These are phyloP conservation scores for Cyberlindnera galapagoensis DNA, from an alignment of 805 yeast species.

Conservation along the genomic window DNA sequence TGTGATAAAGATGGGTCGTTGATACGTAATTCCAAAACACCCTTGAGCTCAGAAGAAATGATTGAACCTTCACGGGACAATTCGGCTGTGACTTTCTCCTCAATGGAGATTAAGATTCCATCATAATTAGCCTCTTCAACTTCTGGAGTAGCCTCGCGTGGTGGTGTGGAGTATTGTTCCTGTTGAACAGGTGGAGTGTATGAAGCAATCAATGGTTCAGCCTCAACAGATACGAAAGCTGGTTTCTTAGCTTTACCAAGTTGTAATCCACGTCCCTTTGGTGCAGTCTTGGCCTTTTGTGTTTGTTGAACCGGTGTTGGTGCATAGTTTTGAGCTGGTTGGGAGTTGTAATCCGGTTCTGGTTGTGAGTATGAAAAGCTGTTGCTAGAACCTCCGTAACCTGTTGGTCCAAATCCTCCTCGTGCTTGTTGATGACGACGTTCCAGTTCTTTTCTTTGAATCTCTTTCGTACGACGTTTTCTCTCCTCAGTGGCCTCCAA, in stretches of 20 bases:
- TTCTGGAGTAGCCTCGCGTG: conserved; percentile 1
- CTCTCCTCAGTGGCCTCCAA: conserved; percentile 95
- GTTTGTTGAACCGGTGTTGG: conserved; percentile 22
- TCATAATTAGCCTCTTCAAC: conserved; percentile 40
- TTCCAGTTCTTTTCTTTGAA: conserved; percentile 72
- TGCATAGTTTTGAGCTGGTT: conserved; percentile 13
- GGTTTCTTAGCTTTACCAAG: conserved; percentile 47
- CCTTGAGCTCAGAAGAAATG: conserved; percentile 70
- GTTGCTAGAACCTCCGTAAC: conserved; percentile 8
- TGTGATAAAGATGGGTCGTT: conserved; percentile 67
- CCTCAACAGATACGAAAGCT: conserved; percentile 11
- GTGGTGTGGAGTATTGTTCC: conserved; percentile 12
- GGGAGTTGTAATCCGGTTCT: conserved; percentile 10
- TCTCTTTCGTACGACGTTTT: conserved; percentile 88
- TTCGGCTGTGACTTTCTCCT: conserved; percentile 73
- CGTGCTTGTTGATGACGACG: conserved; percentile 36
- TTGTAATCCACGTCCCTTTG: conserved; percentile 69
- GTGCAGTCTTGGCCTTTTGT: conserved; percentile 27
- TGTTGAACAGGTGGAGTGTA: conserved; percentile 1
- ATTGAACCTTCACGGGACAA: conserved; percentile 80
- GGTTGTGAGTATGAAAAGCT: conserved; percentile 8
- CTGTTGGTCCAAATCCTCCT: conserved; percentile 8
- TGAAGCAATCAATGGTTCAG: conserved; percentile 27
- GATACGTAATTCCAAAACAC: conserved; percentile 84
- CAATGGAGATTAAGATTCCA: conserved; percentile 72